Base-by-base conservation (phyloP, 345 rosid genomes). In the Brassica incana region DNA sequence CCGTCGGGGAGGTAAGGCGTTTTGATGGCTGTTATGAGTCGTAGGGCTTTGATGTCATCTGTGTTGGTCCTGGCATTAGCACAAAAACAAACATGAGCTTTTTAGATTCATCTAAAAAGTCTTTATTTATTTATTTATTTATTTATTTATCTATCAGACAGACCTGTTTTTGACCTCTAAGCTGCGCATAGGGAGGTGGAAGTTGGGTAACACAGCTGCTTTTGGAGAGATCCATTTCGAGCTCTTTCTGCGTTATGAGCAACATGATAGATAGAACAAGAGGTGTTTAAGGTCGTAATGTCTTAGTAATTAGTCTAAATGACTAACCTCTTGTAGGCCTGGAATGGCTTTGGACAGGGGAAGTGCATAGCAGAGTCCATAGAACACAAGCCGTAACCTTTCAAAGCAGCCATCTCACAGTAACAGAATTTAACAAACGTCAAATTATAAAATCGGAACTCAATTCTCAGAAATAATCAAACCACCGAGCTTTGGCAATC, bases 1-100 rank as follows among this genome's bases (percentile, higher is more conserved):
- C 99, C 99, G 75, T 95, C 89, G 0, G 97, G 97, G 29, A 93
- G 82, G 83, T 93, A 95, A 1, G 97, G 98, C 10, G 98, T 91
- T 83, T 95, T 95, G 86, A 91, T 93, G 60, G 98, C 97, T 69
- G 98, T 93, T 60, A 95, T 90, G 83, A 95, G 75, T 11, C 91
- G 83, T 77, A 95, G 87, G 67, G 89, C 67, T 79, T 90, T 90
- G 45, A 93, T 89, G 74, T 88, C 95, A 36, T 89, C 95, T 2
- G 88, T 77, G 10, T 86, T 87, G 43, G 95, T 91, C 89, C 99
- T 93, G 87, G 56, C 65, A 12, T 7, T 6, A 45, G 54, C 54
- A 43, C 23, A 1, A 66, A 20, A 32, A 33, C 33, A 25, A 29
- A 29, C 25, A 23, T 23, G 25, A 23, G 25, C 32, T 29, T 29